Evolutionary conservation across 1,284 basidiomycete species (phyloP).

Genomic region (Cutaneotrichosporon arboriforme): DNA sequence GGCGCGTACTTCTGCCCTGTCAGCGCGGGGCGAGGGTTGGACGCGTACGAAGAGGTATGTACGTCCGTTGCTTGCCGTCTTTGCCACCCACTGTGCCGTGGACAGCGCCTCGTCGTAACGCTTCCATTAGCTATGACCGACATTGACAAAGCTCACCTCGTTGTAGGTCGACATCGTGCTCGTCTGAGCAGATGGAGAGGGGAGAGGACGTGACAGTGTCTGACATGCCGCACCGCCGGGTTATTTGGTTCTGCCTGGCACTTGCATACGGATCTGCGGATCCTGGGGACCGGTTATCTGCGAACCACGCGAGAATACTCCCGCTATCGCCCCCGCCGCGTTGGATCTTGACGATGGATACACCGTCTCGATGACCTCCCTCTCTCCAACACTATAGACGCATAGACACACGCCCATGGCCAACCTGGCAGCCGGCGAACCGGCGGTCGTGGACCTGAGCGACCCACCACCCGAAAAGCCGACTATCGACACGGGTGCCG

Average conservation of each 20-base stretch:
- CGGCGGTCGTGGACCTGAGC: conserved; percentile 8
- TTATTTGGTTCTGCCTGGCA: conserved; percentile 9
- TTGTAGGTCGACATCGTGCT: conserved; percentile 17
- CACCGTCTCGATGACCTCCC: too few species aligned
- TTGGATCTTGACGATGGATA: not conserved
- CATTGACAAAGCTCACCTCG: conserved; percentile 8
- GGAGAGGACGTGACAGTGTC: not conserved
- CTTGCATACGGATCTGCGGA: too few species aligned
- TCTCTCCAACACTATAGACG: not conserved
- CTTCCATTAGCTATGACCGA: not conserved
- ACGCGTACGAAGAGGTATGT: conserved; percentile 23
- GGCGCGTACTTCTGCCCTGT: conserved; percentile 30
- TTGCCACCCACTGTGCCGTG: conserved; percentile 26
- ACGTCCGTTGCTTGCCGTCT: conserved; percentile 10
- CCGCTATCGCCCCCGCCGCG: not conserved
- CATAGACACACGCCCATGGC: conserved; percentile 8
- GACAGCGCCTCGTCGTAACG: conserved; percentile 26
- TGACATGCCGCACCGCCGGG: not conserved
- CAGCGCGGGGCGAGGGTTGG: not conserved
- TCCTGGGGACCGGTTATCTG: not conserved
- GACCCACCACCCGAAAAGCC: conserved; percentile 1
- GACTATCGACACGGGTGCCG: conserved; percentile 1
- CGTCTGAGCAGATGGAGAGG: not conserved
- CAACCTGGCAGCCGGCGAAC: conserved; percentile 3
- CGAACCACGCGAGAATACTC: too few species aligned